Evolutionary conservation across 2,329 filamentous ascomycete species (phyloP), one percentile per base, ranked within the genome.

Genomic region (Aspergillus japonicus): DNA sequence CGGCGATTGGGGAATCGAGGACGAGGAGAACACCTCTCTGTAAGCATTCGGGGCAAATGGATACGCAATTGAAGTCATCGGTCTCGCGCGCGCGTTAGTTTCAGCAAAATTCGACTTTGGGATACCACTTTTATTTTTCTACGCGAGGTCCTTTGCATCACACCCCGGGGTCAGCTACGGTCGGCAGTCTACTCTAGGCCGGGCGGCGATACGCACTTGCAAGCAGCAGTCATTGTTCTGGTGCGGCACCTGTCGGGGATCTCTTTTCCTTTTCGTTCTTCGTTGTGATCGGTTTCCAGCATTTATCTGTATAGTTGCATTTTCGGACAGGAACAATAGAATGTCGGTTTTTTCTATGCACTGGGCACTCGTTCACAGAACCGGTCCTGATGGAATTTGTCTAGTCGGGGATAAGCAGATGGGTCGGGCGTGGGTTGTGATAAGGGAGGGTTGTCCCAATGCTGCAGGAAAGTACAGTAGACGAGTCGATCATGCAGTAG

Each of bases 101-200:
- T 53, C 26, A 44, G 33, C 33, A 35, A n/a, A 7, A 35, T 35
- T 52, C 29, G 51, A 35, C 26, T 55, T 55, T 55, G 44, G 53
- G 53, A 55, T 55, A 55, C 53, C 53, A 55, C 39, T 19, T 44
- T 44, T 55, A 29, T 48, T 42, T 21, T 7, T 29, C 26, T 29
- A 29, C 14, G 53, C 53, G 53, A 29, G 19, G 47, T 48, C 19
- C 21, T 47, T 48, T 24, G 53, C 53, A 39, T 31, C 23, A 16
- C 39, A 16, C 39, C 39, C 39, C 14, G 6, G 39, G 39, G 39
- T 2, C 16, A 3, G 14, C 16, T 3, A 19, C 39, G 39, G 39
- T 44, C 39, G 33, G 7, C 7, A 6, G 26, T 26, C 26, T 7
- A 26, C 26, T 8, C 8, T 29, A 29, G 7, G 7, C 26, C 26